phyloP scores from a whole-genome alignment of 805 yeast species.

The Huiozyma naganishii region DNA sequence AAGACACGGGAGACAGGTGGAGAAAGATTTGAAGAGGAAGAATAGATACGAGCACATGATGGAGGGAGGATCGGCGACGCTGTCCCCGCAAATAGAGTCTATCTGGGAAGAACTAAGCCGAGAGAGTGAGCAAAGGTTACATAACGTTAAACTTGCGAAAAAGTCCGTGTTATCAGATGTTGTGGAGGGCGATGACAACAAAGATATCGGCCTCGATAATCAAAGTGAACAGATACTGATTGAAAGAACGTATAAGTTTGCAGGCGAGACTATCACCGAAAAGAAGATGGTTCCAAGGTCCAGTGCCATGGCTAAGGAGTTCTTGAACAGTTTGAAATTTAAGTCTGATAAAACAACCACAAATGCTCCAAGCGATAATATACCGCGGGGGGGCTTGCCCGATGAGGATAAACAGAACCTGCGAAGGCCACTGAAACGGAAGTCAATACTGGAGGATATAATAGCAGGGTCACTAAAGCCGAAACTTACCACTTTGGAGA shows the following conservation, averaged over 20 bases:
- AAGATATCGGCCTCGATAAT: background rate
- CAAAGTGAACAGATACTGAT: slow-evolving; percentile 52
- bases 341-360: slow-evolving; percentile 9
- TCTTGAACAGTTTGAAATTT: slow-evolving; percentile 44
- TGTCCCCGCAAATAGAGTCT: slow-evolving; percentile 36
- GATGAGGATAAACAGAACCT: slow-evolving; percentile 24
- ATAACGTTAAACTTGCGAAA: slow-evolving; percentile 10
- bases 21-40: slow-evolving; percentile 23
- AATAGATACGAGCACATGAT: slow-evolving; percentile 23
- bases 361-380: background rate
- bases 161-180: slow-evolving; percentile 16
- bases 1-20: slow-evolving; percentile 47
- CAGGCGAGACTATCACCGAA: slow-evolving; percentile 73
- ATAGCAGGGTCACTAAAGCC: slow-evolving; percentile 57
- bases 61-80: slow-evolving; percentile 12
- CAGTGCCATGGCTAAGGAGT: slow-evolving; percentile 84
- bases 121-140: slow-evolving; percentile 20
- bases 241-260: slow-evolving; percentile 73
- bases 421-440: slow-evolving; percentile 55
- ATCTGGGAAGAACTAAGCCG: slow-evolving; percentile 46
- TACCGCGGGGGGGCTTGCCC: slow-evolving; percentile 3
- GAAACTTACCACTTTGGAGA: slow-evolving; percentile 83
- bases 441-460: slow-evolving; percentile 67
- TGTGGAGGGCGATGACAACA: slow-evolving; percentile 1
- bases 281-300: slow-evolving; percentile 63